A percentile compares a stretch with the other conserved stretches of the same genome.
Conservation (phyloP, 2,329 filamentous ascomycete species). For the Furcasterigmium sp. region DNA sequence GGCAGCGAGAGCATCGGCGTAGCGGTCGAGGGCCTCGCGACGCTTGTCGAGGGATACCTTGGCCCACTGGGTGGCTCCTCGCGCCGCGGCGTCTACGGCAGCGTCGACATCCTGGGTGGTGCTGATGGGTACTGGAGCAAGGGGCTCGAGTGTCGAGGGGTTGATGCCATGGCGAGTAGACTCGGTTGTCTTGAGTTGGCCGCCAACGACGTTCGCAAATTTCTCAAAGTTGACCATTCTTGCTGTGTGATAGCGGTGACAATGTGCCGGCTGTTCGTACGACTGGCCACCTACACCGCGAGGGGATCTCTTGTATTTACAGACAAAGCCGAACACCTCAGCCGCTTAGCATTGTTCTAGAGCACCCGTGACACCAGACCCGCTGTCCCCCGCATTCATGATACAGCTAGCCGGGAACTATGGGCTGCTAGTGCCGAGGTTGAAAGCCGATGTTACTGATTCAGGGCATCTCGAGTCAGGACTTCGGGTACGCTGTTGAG, state of each 20-base stretch:
- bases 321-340: no score
- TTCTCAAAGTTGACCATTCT: slow-evolving; percentile 31
- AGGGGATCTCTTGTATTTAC: no score
- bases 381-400: background rate
- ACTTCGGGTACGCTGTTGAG: no score
- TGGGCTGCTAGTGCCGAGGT: slow-evolving; percentile 3
- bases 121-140: slow-evolving; percentile 44
- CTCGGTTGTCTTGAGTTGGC: slow-evolving; percentile 35
- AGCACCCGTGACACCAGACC: no score
- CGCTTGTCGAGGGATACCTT: slow-evolving; percentile 25
- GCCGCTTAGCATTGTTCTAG: no score
- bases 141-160: slow-evolving; percentile 41
- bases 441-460: background rate
- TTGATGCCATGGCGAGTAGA: slow-evolving; percentile 43
- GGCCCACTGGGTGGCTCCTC: slow-evolving; percentile 41
- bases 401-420: background rate
- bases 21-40: slow-evolving; percentile 14
- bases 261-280: background rate
- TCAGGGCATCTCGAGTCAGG: slow-evolving; percentile 3
- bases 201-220: slow-evolving; percentile 45
- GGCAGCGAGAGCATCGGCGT: slow-evolving; percentile 14
- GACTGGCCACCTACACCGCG: background rate
- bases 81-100: slow-evolving; percentile 40
- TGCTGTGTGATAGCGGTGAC: background rate
- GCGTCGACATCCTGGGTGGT: slow-evolving; percentile 42